Evolutionary conservation across 306 rosid genomes (phyloP), one percentile per base, ranked within the genome.

Genomic region (Luffa aegyptiaca): DNA sequence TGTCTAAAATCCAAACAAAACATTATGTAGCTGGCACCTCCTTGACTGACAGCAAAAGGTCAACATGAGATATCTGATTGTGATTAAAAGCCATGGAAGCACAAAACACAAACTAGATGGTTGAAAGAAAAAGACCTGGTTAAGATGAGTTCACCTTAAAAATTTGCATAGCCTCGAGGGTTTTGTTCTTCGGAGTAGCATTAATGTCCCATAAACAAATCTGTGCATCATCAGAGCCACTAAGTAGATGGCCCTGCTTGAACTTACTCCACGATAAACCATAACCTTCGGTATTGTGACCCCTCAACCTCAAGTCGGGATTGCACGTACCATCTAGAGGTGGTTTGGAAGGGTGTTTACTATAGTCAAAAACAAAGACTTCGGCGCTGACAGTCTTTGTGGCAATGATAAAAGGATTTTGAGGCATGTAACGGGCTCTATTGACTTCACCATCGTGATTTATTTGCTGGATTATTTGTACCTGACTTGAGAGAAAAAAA

Each of bases 181-280:
- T 79, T 78, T 86, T 88, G 87, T 90, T 91, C 79, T 96, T 93
- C 12, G 98, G 91, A 73, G 88, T 87, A 0, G 85, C 91, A 82
- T 91, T 96, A 69, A 93, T 90, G 86, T 96, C 99, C 99, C 99
- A 96, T 84, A 96, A 81, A 83, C 99, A 96, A 84, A 96, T 96
- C 81, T 96, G 99, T 56, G 99, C 98, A 90, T 96, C 99, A 82
- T 96, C 99, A 76, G 99, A 96, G 66, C 99, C 99, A 80, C 99
- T 96, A 72, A 96, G 87, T 76, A 96, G 86, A 87, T 91, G 97
- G 6, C 99, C 98, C 86, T 88, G 82, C 84, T 96, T 96, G 83
- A 96, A 96, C 83, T 84, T 93, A 81, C 98, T 96, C 99, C 99
- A 96, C 0, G 98, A 93, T 63, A 96, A 85, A 48, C 99, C 99